Evolutionary conservation across 768 basidiomycete species (phyloP), one percentile per base, ranked within the genome.

Genomic region (Amanita rimosa): DNA sequence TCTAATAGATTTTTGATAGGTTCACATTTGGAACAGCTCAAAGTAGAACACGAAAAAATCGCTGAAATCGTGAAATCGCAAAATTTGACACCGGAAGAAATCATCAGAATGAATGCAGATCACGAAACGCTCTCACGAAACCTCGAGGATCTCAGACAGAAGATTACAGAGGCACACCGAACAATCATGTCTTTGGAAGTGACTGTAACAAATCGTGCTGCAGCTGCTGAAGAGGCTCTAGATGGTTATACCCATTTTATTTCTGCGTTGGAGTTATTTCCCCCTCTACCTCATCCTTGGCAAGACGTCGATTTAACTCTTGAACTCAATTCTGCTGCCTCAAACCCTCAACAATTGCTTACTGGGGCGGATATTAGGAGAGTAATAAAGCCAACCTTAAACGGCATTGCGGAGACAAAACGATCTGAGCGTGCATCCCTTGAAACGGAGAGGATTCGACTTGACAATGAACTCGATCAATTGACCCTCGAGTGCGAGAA

Each of bases 31-130:
- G 78, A 81, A 36, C 71, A 76, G 40, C 71, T 88, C 29, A 76
- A 76, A 53, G 62, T 64, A 22, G 87, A 93, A 56, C 76, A 85
- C 54, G 70, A 70, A 21, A 75, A 72, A 48, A 70, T 93, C 21
- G 66, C 69, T 7, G 71, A 74, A 0, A 74, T 83, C 2, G 88
- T 98, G 24, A 83, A 82, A 57, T 78, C 70, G 27, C 96, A 99
- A 63, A 94, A 96, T 58, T 74, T 99, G 38, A 79, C 87, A 1
- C 85, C 87, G 0, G 90, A 94, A 62, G 94, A 99, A 64, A 91
- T 96, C 36, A 66, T 78, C 47, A 81, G 81, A 33, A 94, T 99
- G 89, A 93, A 85, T 57, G 80, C 80, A 4, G 93, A 97, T 54
- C 85, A 91, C 50, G 88, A 93, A 56, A 78, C 72, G 22, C 72